These are phyloP conservation scores for Clarireedia sp. DNA, from an alignment of 2,329 filamentous ascomycete species.

Conservation along the genomic window DNA sequence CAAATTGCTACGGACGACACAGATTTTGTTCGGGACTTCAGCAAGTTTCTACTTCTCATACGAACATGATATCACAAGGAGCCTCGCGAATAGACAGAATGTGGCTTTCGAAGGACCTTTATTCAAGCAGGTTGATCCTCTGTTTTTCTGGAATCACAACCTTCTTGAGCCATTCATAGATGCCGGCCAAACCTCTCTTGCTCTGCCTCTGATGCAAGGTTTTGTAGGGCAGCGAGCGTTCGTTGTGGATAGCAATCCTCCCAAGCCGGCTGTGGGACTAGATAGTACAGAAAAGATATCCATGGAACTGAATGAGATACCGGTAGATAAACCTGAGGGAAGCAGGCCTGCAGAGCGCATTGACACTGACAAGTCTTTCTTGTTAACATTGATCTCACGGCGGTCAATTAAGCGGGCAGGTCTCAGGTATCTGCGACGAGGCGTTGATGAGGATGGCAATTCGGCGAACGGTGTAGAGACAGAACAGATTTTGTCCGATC, in stretches of 20 bases:
- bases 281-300: slow-evolving; percentile 39
- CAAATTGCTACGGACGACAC: slow-evolving; percentile 75
- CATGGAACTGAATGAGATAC: slow-evolving; percentile 33
- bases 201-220: slow-evolving; percentile 82
- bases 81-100: slow-evolving; percentile 37
- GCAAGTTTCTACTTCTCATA: slow-evolving; percentile 93
- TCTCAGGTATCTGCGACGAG: slow-evolving; percentile 80
- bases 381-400: slow-evolving; percentile 88
- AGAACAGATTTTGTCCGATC: slow-evolving; percentile 78
- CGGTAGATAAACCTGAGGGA: slow-evolving; percentile 20
- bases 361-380: slow-evolving; percentile 24
- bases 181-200: slow-evolving; percentile 60
- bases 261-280: slow-evolving; percentile 36
- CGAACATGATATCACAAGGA: slow-evolving; percentile 81
- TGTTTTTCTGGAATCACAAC: slow-evolving; percentile 88
- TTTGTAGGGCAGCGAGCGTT: slow-evolving; percentile 87
- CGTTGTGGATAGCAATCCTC: slow-evolving; percentile 55
- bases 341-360: slow-evolving; percentile 10
- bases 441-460: slow-evolving; percentile 81
- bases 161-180: slow-evolving; percentile 67
- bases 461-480: slow-evolving; percentile 90
- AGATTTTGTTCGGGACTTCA: slow-evolving; percentile 73
- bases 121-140: slow-evolving; percentile 62
- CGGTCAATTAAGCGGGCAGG: slow-evolving; percentile 81
- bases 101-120: slow-evolving; percentile 50